A percentile compares a stretch with the other conserved stretches of the same genome.
These are phyloP conservation scores for Globisporangium mamillatum DNA, from an alignment of 352 stramenopile species.

Conservation along the genomic window DNA sequence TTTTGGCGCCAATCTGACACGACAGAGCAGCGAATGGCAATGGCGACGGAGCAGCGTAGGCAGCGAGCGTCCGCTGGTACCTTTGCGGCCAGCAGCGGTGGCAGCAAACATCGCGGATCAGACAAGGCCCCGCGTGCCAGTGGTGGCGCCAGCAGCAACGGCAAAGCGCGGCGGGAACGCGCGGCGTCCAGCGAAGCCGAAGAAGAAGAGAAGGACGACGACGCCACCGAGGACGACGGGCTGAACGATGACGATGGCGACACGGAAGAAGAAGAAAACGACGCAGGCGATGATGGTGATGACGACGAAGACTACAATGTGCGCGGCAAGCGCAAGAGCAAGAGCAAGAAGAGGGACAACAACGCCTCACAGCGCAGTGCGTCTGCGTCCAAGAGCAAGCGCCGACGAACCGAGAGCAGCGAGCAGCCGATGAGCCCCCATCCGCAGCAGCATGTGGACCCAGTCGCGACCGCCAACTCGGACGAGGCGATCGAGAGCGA, in stretches of 20 bases:
- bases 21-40: not conserved
- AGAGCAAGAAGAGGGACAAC: not conserved
- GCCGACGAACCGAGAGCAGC: constrained; percentile 9
- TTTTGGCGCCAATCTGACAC: not conserved
- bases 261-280: constrained; percentile 16
- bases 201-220: constrained; percentile 33
- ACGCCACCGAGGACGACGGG: constrained; percentile 15
- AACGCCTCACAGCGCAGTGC: not conserved
- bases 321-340: not conserved
- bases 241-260: constrained; percentile 2
- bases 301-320: constrained; percentile 14
- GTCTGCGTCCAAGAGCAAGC: not conserved
- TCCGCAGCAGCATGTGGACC: not conserved
- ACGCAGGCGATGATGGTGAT: constrained; percentile 4
- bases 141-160: not conserved
- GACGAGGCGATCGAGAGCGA: constrained; percentile 53
- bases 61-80: not conserved
- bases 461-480: constrained; percentile 15
- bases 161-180: constrained; percentile 9
- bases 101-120: constrained; percentile 3
- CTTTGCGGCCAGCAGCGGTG: not conserved
- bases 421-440: not conserved
- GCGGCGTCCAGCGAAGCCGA: not conserved
- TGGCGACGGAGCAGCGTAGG: constrained; percentile 9
- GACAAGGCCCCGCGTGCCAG: not conserved